Conservation (phyloP, 2,329 filamentous ascomycete genomes). For the Colletotrichum brevisporum region DNA sequence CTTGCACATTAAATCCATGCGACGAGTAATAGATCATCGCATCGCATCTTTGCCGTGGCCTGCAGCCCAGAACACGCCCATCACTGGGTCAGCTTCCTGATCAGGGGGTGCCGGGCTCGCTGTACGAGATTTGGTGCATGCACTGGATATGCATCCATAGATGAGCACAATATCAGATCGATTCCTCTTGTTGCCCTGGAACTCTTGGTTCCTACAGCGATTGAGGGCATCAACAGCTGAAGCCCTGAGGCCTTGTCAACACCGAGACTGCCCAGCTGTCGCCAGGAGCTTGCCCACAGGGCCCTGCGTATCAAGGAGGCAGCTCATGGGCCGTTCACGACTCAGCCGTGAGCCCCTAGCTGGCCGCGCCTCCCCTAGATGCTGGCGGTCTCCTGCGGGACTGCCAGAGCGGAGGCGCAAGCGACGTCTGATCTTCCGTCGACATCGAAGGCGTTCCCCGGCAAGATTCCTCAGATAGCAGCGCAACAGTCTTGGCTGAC, state of each 20-base stretch:
- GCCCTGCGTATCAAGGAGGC: slow-evolving; percentile 15
- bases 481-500: slow-evolving; percentile 33
- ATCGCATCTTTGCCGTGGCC: slow-evolving; percentile 21
- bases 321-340: background rate
- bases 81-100: slow-evolving; percentile 35
- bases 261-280: slow-evolving; percentile 18
- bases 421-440: slow-evolving; percentile 27
- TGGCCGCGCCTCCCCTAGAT: background rate
- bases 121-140: slow-evolving; percentile 12
- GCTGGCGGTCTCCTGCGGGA: slow-evolving; percentile 6
- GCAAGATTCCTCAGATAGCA: slow-evolving; percentile 12
- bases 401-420: slow-evolving; percentile 13
- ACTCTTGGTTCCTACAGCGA: too few relatives aligned
- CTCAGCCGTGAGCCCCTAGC: slow-evolving; percentile 8
- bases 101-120: slow-evolving; percentile 12
- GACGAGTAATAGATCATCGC: slow-evolving; percentile 24
- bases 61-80: slow-evolving; percentile 6
- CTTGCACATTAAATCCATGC: slow-evolving; percentile 14
- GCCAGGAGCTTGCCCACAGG: background rate
- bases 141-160: background rate
- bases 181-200: background rate
- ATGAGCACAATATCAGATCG: slow-evolving; percentile 5
- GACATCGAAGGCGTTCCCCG: slow-evolving; percentile 1
- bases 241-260: slow-evolving; percentile 3
- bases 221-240: background rate